Percentiles rank a stretch among this genome's conserved stretches.
Evolutionary conservation across 208 protist genomes (phyloP).

Genomic region (Acanthamoeba triangularis): DNA sequence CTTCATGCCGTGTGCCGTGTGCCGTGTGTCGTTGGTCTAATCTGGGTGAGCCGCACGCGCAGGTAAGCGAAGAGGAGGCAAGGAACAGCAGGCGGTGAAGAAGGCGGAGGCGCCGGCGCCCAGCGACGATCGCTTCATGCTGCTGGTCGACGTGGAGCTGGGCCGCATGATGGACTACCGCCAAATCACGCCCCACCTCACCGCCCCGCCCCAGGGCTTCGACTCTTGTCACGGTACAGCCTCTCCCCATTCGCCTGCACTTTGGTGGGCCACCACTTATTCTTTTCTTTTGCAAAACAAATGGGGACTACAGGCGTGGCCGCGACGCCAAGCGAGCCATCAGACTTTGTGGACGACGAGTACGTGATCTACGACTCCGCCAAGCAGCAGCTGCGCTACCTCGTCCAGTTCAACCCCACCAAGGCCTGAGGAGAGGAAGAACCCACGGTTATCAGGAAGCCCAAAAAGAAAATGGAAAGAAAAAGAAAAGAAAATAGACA

Average conservation of each 20-base stretch:
- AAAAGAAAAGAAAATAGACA: no score
- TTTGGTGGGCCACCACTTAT: neutral
- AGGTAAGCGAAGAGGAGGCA: neutral
- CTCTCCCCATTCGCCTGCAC: neutral
- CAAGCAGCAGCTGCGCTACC: conserved; percentile 79
- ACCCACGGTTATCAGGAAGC: no score
- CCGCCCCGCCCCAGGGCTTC: conserved; percentile 18
- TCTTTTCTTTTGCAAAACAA: no score
- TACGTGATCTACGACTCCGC: conserved; percentile 82
- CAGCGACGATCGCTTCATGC: conserved; percentile 7
- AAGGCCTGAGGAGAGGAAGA: no score
- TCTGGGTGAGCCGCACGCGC: neutral
- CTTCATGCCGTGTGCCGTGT: neutral
- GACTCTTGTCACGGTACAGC: conserved; percentile 48
- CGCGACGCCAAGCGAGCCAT: conserved; percentile 1
- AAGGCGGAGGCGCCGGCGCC: neutral
- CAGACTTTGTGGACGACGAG: conserved; percentile 83
- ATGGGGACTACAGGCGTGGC: conserved; percentile 65
- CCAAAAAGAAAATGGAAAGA: no score
- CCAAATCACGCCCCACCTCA: conserved; percentile 46
- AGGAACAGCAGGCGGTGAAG: neutral
- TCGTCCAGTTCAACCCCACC: conserved; percentile 69
- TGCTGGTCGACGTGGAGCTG: conserved; percentile 62
- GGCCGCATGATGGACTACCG: conserved; percentile 70
- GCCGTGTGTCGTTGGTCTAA: no score